These are phyloP conservation scores for Fusarium torulosum DNA, from an alignment of 2,329 filamentous ascomycete species.

Conservation along the genomic window DNA sequence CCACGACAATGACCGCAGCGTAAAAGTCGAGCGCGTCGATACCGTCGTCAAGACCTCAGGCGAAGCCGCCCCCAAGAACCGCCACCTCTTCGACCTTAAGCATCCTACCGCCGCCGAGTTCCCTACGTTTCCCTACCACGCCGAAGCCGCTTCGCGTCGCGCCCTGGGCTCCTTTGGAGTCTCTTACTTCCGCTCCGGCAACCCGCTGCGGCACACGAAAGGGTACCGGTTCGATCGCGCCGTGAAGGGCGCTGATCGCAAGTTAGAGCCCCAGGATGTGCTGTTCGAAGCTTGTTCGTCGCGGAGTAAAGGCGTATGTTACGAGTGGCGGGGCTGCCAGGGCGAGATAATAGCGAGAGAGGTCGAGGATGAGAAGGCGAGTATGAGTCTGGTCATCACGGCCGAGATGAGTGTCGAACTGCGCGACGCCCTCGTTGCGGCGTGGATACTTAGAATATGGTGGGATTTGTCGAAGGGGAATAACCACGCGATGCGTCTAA, in stretches of 20 bases:
- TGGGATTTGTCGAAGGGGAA: slow-evolving; percentile 53
- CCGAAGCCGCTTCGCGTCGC: slow-evolving; percentile 50
- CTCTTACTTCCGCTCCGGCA: slow-evolving; percentile 42
- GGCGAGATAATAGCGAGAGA: slow-evolving; percentile 51
- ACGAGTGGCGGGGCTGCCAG: slow-evolving; percentile 52
- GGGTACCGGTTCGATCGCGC: slow-evolving; percentile 51
- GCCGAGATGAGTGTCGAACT: slow-evolving; percentile 47
- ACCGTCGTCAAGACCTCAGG: slow-evolving; percentile 41
- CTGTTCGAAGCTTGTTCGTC: slow-evolving; percentile 50
- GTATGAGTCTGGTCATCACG: slow-evolving; percentile 50
- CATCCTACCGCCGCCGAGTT: slow-evolving; percentile 48
- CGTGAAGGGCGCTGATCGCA: slow-evolving; percentile 42
- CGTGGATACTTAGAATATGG: slow-evolving; percentile 55
- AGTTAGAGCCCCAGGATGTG: slow-evolving; percentile 38
- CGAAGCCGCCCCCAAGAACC: slow-evolving; percentile 47
- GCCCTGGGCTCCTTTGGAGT: slow-evolving; percentile 50
- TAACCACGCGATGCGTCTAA: slow-evolving; percentile 27
- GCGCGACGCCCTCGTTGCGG: slow-evolving; percentile 53
- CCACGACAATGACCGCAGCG: slow-evolving; percentile 49
- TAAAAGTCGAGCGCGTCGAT: slow-evolving; percentile 52
- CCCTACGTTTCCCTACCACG: slow-evolving; percentile 51
- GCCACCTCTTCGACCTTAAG: slow-evolving; percentile 53
- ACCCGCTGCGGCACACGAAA: slow-evolving; percentile 40
- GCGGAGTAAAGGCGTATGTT: slow-evolving; percentile 45
- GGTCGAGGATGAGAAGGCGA: slow-evolving; percentile 44